Evolutionary conservation across 192 early-diverging fungal genomes (phyloP).

Genomic region (Obelidium mucronatum): DNA sequence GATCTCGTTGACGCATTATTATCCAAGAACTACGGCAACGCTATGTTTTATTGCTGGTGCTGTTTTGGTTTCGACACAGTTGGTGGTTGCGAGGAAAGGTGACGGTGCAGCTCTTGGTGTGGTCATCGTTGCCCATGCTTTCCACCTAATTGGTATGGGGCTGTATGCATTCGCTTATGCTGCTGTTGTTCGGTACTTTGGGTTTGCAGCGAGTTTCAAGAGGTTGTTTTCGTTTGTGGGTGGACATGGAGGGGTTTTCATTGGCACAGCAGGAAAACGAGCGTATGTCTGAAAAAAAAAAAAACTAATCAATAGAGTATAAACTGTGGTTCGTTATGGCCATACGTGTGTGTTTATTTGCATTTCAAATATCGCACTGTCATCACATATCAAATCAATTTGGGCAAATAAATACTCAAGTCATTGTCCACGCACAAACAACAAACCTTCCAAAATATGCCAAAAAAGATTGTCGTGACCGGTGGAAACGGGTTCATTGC

Average conservation of each 20-base stretch:
- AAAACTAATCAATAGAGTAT: no score
- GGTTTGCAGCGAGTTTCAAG: neutral
- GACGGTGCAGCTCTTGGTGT: neutral
- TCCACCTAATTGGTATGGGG: neutral
- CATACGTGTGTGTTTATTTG: no score
- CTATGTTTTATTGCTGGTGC: neutral
- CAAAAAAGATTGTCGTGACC: conserved; percentile 9
- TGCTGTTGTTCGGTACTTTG: conserved; percentile 8
- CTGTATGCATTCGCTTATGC: neutral
- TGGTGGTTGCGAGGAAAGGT: neutral
- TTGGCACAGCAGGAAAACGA: no score
- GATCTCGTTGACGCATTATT: neutral
- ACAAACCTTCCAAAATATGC: neutral
- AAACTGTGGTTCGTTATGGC: no score
- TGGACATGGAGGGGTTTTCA: neutral
- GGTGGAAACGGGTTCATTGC: conserved; percentile 22
- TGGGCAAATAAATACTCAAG: no score
- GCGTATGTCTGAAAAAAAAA: no score
- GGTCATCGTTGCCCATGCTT: neutral
- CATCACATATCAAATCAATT: no score
- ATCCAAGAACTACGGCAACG: neutral
- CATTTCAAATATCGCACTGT: no score
- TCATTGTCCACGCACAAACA: no score
- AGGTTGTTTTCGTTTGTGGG: neutral
- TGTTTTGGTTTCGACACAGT: neutral